Evolutionary conservation across 2,329 filamentous ascomycete genomes (phyloP).

Genomic region (Botrytis pseudocinerea): DNA sequence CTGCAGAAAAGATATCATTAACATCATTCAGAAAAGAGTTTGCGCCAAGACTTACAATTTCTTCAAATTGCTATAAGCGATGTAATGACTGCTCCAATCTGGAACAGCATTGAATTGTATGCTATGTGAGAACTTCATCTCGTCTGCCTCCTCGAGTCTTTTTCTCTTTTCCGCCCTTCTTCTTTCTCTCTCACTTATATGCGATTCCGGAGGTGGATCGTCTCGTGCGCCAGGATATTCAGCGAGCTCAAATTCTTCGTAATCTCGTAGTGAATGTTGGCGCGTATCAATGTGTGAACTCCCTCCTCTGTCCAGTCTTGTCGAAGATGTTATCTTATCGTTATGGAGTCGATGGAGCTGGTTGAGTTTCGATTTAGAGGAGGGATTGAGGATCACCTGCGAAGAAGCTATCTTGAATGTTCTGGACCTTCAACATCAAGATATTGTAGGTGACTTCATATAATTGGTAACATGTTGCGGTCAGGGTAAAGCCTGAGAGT

Average conservation of each 20-base stretch:
- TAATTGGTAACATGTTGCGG: conserved; percentile 18
- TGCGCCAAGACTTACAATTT: conserved; percentile 70
- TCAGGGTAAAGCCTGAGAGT: neutral
- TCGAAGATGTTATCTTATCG: conserved; percentile 27
- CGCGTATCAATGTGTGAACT: conserved; percentile 6
- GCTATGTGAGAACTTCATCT: conserved; percentile 99
- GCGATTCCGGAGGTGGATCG: conserved; percentile 18
- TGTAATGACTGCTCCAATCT: conserved; percentile 99
- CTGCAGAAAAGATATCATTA: conserved; percentile 47
- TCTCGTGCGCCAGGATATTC: conserved; percentile 32
- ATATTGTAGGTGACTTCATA: neutral
- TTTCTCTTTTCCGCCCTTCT: conserved; percentile 64
- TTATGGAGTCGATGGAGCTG: conserved; percentile 20
- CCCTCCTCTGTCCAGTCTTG: conserved; percentile 28
- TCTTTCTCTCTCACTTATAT: conserved; percentile 26
- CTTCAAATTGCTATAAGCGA: conserved; percentile 97
- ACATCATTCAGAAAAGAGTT: neutral
- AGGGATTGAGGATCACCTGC: conserved; percentile 29
- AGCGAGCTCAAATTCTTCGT: conserved; percentile 39
- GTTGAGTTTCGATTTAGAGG: conserved; percentile 28
- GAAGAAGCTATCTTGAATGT: conserved; percentile 35
- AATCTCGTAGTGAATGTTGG: conserved; percentile 24
- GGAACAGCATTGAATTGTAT: conserved; percentile 99
- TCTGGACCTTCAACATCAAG: conserved; percentile 10
- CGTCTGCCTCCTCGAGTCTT: conserved; percentile 72